phyloP scores from a whole-genome alignment of 2,329 filamentous ascomycete species.

The Apiospora sp. region DNA sequence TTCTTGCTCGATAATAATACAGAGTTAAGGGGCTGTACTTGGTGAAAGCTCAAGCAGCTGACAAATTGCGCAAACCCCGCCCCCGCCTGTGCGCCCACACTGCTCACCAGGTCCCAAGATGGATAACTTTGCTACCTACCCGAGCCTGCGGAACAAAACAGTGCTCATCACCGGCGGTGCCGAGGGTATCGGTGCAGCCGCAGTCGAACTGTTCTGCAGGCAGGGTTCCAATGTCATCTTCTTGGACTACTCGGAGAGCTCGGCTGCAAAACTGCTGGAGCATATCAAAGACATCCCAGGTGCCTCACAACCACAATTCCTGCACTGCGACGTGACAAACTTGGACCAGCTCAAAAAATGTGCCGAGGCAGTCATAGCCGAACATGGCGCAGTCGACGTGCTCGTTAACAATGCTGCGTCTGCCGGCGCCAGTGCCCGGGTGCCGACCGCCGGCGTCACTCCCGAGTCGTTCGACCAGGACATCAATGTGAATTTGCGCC shows the following conservation, averaged over 20 bases:
- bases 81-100: neutral
- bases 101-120: conserved; percentile 11
- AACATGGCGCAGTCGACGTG: conserved; percentile 41
- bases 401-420: conserved; percentile 48
- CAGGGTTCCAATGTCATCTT: conserved; percentile 56
- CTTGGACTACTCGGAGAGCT: conserved; percentile 48
- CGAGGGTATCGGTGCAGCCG: conserved; percentile 54
- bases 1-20: neutral
- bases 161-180: conserved; percentile 56
- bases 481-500: conserved; percentile 54
- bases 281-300: conserved; percentile 34
- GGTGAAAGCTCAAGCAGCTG: neutral
- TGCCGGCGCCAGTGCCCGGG: conserved; percentile 37
- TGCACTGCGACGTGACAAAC: conserved; percentile 52
- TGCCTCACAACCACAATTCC: conserved; percentile 45
- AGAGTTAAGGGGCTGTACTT: neutral
- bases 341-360: conserved; percentile 44
- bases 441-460: conserved; percentile 47
- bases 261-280: conserved; percentile 43
- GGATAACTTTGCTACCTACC: conserved; percentile 47
- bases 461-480: conserved; percentile 51
- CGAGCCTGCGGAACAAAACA: conserved; percentile 48
- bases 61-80: neutral
- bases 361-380: conserved; percentile 42
- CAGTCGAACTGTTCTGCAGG: conserved; percentile 52